Percentiles rank a stretch among this genome's conserved stretches.
Conservation (phyloP, 208 protist genomes). For the Acanthamoeba lenticulata region DNA sequence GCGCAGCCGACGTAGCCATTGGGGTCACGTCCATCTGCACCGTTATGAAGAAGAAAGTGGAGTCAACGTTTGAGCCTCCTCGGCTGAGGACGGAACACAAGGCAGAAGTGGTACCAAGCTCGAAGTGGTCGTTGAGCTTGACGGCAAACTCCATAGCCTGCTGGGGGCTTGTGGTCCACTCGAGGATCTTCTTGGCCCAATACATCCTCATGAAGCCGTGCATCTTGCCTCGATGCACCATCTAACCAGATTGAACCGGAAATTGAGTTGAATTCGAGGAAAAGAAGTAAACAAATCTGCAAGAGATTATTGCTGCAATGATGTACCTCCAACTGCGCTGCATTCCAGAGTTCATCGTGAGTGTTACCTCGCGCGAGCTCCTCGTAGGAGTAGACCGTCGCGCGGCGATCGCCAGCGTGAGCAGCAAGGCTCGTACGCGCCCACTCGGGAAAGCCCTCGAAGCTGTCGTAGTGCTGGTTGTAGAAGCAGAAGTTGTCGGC, state of each 20-base stretch:
- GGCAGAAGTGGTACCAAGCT: background rate
- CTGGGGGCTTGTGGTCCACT: conserved; percentile 77
- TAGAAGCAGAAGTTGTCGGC: conserved; percentile 84
- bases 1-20: conserved; percentile 79
- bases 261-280: background rate
- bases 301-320: background rate
- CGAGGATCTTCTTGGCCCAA: conserved; percentile 86
- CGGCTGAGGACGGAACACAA: no score
- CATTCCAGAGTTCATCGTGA: conserved; percentile 85
- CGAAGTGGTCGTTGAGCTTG: conserved; percentile 82
- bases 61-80: no score
- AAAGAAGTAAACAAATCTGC: background rate
- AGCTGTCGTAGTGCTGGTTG: conserved; percentile 76
- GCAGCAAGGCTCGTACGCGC: conserved; percentile 71
- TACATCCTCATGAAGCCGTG: conserved; percentile 86
- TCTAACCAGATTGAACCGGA: background rate
- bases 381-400: conserved; percentile 63
- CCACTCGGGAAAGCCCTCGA: conserved; percentile 76
- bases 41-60: no score
- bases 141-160: conserved; percentile 72
- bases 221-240: conserved; percentile 82
- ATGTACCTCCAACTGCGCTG: conserved; percentile 42
- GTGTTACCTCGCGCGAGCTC: conserved; percentile 72
- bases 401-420: conserved; percentile 64
- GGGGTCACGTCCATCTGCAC: conserved; percentile 74